These are phyloP conservation scores for Dryadomyces quercus-mongolicae DNA, from an alignment of 2,329 filamentous ascomycete genomes.

Conservation along the genomic window DNA sequence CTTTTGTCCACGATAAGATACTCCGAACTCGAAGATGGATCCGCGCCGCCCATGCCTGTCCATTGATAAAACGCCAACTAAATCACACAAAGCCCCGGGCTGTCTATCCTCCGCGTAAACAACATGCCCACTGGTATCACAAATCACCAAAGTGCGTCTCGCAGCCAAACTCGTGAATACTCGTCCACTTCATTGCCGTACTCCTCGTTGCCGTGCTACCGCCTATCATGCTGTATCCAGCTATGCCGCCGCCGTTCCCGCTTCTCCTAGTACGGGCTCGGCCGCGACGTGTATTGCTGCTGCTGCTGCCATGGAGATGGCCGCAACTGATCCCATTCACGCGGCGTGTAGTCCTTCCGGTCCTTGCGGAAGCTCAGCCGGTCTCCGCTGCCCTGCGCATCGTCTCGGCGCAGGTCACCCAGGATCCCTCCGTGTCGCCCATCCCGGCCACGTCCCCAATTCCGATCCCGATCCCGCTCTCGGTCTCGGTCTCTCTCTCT, in stretches of 20 bases:
- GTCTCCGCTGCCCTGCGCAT: constrained; percentile 11
- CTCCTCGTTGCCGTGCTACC: not conserved
- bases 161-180: not conserved
- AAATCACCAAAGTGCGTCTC: not conserved
- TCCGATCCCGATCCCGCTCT: constrained; percentile 16
- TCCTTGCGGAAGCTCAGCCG: constrained; percentile 15
- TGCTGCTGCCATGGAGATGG: constrained; percentile 13
- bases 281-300: constrained; percentile 10
- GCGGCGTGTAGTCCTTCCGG: constrained; percentile 9
- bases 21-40: too few species aligned
- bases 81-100: not conserved
- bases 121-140: too few species aligned
- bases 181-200: too few species aligned
- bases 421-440: constrained; percentile 15
- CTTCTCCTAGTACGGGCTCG: constrained; percentile 8
- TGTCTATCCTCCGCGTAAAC: too few species aligned
- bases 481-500: constrained; percentile 12
- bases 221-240: not conserved
- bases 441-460: constrained; percentile 22
- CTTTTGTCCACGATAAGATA: too few species aligned
- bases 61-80: not conserved
- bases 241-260: constrained; percentile 19
- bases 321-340: constrained; percentile 13
- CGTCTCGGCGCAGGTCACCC: constrained; percentile 4
- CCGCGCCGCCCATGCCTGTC: too few species aligned